A percentile compares a stretch with the other conserved stretches of the same genome.
Evolutionary conservation across 768 basidiomycete genomes (phyloP).

Genomic region (Rhodotorula paludigena): DNA sequence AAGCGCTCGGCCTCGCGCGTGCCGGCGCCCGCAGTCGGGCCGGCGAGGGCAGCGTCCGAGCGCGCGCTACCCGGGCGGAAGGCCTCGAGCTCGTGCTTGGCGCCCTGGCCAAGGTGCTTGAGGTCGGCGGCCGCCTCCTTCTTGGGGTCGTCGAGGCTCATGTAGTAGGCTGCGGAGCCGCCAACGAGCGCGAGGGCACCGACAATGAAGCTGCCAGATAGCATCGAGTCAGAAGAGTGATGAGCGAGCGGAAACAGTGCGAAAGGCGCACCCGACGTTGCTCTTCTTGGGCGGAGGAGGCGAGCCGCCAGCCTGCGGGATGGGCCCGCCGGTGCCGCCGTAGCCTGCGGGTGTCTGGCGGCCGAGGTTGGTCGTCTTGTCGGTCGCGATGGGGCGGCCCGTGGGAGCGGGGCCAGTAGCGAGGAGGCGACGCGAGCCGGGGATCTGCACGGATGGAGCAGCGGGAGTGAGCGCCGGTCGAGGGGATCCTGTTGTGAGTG

Average conservation of each 20-base stretch:
- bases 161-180: constrained; percentile 6
- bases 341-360: neutral
- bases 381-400: constrained; percentile 6
- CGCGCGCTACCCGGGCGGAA: neutral
- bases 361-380: constrained; percentile 2
- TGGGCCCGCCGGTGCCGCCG: neutral
- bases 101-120: neutral
- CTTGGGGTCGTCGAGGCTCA: constrained; percentile 1
- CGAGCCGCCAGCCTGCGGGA: neutral
- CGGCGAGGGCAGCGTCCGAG: neutral
- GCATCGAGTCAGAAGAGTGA: neutral
- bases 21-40: neutral
- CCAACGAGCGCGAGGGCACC: neutral
- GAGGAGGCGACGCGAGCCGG: constrained; percentile 9
- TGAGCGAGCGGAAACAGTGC: neutral
- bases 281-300: neutral
- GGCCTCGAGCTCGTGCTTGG: neutral
- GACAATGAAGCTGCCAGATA: constrained; percentile 1
- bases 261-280: constrained; percentile 8
- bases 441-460: neutral
- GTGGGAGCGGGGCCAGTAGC: constrained; percentile 11
- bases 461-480: neutral
- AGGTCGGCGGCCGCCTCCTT: neutral
- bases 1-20: neutral
- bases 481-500: too few relatives aligned